phyloP scores from a whole-genome alignment of 2,329 filamentous ascomycete genomes.

The Dactylonectria macrodidyma region DNA sequence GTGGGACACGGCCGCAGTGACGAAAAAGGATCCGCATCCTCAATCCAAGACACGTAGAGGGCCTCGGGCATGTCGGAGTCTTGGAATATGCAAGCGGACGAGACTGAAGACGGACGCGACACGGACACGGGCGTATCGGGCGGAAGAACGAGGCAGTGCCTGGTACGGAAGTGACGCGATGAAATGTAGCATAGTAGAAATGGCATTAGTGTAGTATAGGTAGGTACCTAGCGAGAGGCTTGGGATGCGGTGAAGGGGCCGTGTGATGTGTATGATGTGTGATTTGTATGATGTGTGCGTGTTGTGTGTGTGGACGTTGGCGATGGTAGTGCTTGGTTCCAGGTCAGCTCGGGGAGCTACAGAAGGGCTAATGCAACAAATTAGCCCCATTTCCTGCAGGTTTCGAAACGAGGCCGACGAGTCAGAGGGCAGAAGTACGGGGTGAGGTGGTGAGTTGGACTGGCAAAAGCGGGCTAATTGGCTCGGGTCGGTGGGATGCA shows the following conservation, averaged over 20 bases:
- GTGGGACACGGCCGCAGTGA: neutral
- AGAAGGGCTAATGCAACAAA: conserved; percentile 37
- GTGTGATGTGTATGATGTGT: neutral
- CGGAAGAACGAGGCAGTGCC: conserved; percentile 7
- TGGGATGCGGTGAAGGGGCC: conserved; percentile 18
- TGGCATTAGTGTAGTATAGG: neutral
- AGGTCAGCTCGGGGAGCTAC: conserved; percentile 10
- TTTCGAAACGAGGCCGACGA: conserved; percentile 25
- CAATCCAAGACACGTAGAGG: conserved; percentile 1
- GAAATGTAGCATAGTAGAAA: neutral
- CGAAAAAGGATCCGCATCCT: neutral
- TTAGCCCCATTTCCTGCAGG: conserved; percentile 44
- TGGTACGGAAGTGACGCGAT: neutral
- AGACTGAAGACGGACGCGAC: conserved; percentile 1
- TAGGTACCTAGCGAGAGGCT: neutral
- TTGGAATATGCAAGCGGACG: neutral
- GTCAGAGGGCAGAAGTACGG: conserved; percentile 5
- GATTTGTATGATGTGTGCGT: conserved; percentile 1
- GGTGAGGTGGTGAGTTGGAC: conserved; percentile 4
- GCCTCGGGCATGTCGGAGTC: neutral
- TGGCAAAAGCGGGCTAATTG: conserved; percentile 41
- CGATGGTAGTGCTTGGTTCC: conserved; percentile 14
- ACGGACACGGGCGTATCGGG: conserved; percentile 1
- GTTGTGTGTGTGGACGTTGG: conserved; percentile 2
- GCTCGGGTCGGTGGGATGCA: conserved; percentile 35